Percentiles rank a stretch among this genome's conserved stretches.
Evolutionary conservation across 371 early-diverging fungal species (phyloP).

Genomic region (Entomophthora muscae): DNA sequence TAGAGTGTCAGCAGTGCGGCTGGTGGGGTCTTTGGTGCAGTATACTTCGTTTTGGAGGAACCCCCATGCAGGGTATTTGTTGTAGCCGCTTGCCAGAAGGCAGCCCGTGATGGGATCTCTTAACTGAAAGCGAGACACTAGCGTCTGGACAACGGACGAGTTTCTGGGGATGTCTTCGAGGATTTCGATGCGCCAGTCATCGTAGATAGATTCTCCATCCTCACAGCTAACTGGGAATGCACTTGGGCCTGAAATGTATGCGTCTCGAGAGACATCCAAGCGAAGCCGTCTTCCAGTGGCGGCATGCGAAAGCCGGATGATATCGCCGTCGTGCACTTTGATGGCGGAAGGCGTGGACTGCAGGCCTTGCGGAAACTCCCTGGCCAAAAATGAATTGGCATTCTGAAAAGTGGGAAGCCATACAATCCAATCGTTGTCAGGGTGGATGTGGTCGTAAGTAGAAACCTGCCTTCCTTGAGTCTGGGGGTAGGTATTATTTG

Average conservation of each 20-base stretch:
- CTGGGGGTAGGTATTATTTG: too few species aligned
- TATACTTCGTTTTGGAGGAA: constrained; percentile 89
- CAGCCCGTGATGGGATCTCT: constrained; percentile 51
- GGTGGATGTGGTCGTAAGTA: too few species aligned
- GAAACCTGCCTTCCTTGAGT: too few species aligned
- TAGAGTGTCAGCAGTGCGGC: constrained; percentile 33
- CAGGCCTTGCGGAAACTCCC: too few species aligned
- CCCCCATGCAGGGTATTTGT: constrained; percentile 90
- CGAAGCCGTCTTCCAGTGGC: constrained; percentile 49
- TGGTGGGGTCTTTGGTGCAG: constrained; percentile 46
- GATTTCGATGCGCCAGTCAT: constrained; percentile 33
- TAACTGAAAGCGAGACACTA: constrained; percentile 43
- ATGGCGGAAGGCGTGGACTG: too few species aligned
- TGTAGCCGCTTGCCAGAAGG: constrained; percentile 54
- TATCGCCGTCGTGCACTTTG: constrained; percentile 30
- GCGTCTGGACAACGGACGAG: constrained; percentile 28
- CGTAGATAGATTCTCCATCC: constrained; percentile 17
- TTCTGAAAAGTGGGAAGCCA: too few species aligned
- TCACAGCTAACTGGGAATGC: constrained; percentile 85
- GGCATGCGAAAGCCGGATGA: constrained; percentile 59
- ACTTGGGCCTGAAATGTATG: constrained; percentile 86
- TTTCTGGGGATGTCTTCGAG: constrained; percentile 25
- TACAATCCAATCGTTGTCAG: too few species aligned
- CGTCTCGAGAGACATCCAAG: constrained; percentile 63
- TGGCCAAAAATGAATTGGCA: too few species aligned